Percentiles rank a stretch among this genome's conserved stretches.
phyloP scores from a whole-genome alignment of 805 yeast species.

The Deakozyma indianensis region DNA sequence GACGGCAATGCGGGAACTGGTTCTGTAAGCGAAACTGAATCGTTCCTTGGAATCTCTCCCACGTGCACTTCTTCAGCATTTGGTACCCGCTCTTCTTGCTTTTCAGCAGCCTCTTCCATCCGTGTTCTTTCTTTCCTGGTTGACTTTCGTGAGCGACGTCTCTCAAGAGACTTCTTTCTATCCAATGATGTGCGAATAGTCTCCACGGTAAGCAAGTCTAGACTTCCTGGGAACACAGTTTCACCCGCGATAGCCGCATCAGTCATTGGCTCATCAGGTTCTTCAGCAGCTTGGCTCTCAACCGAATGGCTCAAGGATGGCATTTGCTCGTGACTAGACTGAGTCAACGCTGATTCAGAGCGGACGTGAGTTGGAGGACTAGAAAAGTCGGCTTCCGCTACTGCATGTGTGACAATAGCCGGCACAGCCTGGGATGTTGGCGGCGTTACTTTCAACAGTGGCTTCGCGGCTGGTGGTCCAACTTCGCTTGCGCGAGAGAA shows the following conservation, averaged over 20 bases:
- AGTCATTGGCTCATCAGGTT: conserved; percentile 5
- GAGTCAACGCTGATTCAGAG: neutral
- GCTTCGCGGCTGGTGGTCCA: neutral
- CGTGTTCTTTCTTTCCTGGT: conserved; percentile 5
- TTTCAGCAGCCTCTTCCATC: conserved; percentile 5
- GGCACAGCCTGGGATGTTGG: neutral
- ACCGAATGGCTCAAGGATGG: neutral
- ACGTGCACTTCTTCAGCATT: conserved; percentile 18
- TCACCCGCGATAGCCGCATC: conserved; percentile 16
- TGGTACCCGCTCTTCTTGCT: conserved; percentile 15
- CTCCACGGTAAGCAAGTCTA: conserved; percentile 19
- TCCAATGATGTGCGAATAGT: conserved; percentile 20
- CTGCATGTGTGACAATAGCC: conserved; percentile 9
- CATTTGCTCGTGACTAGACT: neutral
- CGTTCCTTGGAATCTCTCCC: no score
- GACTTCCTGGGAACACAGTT: conserved; percentile 21
- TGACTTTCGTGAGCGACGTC: conserved; percentile 16
- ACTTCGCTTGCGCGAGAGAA: neutral
- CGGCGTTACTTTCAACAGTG: neutral
- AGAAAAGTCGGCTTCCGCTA: conserved; percentile 9
- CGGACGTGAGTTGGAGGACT: neutral
- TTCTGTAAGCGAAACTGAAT: neutral
- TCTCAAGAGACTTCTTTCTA: conserved; percentile 20
- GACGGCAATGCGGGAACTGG: neutral
- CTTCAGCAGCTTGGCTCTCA: neutral